Evolutionary conservation across 1,139 yeast species (phyloP).

Genomic region (Trichomonascaceae sp.): DNA sequence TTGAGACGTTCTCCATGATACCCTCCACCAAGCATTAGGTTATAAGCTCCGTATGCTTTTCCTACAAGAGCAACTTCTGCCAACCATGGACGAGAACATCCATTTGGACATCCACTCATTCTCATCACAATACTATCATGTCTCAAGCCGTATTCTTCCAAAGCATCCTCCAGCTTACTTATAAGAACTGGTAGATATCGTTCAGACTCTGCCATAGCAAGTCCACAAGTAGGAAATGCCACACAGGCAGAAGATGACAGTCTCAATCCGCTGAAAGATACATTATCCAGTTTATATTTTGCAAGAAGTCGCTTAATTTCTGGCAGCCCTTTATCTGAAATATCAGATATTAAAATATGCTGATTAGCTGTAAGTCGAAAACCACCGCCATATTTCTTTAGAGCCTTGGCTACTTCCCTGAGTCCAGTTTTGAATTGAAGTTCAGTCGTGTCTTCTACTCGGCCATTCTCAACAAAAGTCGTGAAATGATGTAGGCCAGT

Average conservation of each 20-base stretch:
- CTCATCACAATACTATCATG: conserved; percentile 95
- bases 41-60: conserved; percentile 89
- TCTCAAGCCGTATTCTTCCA: conserved; percentile 89
- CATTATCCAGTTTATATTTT: conserved; percentile 76
- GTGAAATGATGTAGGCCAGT: conserved; percentile 83
- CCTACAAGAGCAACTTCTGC: conserved; percentile 96
- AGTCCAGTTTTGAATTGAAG: conserved; percentile 88
- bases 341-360: conserved; percentile 72
- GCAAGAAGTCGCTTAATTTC: conserved; percentile 58
- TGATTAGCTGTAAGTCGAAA: conserved; percentile 96
- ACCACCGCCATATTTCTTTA: conserved; percentile 60
- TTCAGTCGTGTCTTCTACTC: conserved; percentile 89
- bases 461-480: conserved; percentile 91
- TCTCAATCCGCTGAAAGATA: conserved; percentile 77
- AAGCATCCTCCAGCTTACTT: conserved; percentile 69
- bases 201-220: conserved; percentile 98
- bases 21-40: conserved; percentile 94
- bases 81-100: conserved; percentile 97
- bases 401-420: conserved; percentile 64
- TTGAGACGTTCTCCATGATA: conserved; percentile 90
- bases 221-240: conserved; percentile 97
- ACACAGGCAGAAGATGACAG: conserved; percentile 95
- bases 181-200: conserved; percentile 84
- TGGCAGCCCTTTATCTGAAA: conserved; percentile 62
- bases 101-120: conserved; percentile 99